Evolutionary conservation across 139 green algal species (phyloP), one percentile per base, ranked within the genome.

Genomic region (Penium margaritaceum): DNA sequence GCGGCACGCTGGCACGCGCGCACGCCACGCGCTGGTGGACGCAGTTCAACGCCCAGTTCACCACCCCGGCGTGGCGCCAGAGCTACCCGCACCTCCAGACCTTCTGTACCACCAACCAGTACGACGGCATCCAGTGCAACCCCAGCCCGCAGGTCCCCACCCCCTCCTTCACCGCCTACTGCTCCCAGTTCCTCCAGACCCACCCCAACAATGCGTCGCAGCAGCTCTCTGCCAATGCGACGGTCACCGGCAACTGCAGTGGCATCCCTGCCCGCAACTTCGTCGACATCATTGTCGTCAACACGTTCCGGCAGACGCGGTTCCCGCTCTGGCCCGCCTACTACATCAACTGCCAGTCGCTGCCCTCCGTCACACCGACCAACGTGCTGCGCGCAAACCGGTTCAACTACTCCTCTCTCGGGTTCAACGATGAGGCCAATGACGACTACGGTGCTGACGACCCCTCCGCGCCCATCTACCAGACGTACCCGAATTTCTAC

Each of bases 181-280:
- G 51, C 51, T 60, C 51, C 24, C 51, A 60, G n/a, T 60, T 17
- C 51, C 51, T 60, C 51, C 15, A 17, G 43, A 14, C 51, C 51
- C 30, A 60, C 3, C 30, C 51, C 17, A 24, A 17, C 30, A 44
- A 27, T 29, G 0, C 15, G 58, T 19, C 24, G 0, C n/a, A 38
- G 58, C 58, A 66, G 58, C 32, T 19, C 32, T 29, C 32, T 30
- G 58, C 58, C 21, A 30, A 38, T 21, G 29, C 12, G 27, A 44
- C 29, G 5, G 27, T 27, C 32, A 66, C 58, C 1, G 58, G 32
- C 58, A 66, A 66, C 27, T 66, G 58, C 58, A 66, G 58, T 29
- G 58, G 58, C 14, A 30, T 66, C 2, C 58, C 58, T 27, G 33
- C 24, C 21, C 32, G 29, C 21, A 66, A 66, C 33, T 4, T 37